A percentile compares a stretch with the other conserved stretches of the same genome.
phyloP scores from a whole-genome alignment of 352 stramenopile genomes.

The Phytopythium oedochilum region DNA sequence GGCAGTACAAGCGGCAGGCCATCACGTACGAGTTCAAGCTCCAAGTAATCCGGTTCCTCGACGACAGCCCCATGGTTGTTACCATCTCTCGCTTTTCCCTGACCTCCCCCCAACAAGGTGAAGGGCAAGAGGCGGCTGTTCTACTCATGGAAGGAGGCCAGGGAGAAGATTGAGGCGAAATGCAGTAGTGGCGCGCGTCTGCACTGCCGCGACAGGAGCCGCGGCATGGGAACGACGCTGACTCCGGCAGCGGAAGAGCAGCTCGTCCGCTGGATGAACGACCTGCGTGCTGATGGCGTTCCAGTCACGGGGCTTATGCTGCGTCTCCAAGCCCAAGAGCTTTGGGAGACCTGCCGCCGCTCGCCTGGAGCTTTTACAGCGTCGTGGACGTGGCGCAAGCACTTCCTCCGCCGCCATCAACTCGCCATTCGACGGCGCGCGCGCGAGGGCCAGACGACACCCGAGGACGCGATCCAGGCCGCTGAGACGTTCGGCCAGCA shows the following conservation, averaged over 20 bases:
- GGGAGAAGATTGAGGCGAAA: not conserved
- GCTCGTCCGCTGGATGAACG: not conserved
- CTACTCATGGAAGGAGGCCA: conserved; percentile 3
- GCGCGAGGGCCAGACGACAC: not conserved
- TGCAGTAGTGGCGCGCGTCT: not conserved
- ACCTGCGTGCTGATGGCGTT: not conserved
- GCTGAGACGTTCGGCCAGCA: not conserved
- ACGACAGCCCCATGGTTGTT: too few species aligned
- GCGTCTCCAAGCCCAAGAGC: not conserved
- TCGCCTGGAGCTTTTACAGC: not conserved
- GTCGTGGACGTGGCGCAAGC: not conserved
- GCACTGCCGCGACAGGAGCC: not conserved
- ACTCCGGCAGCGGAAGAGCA: not conserved
- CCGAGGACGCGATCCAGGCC: not conserved
- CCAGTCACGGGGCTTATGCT: not conserved
- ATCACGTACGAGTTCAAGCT: too few species aligned
- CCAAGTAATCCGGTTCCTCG: too few species aligned
- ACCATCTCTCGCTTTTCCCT: too few species aligned
- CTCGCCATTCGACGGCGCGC: not conserved
- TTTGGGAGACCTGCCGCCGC: not conserved
- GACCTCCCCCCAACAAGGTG: conserved; percentile 7
- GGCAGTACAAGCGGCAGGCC: too few species aligned
- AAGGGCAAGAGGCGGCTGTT: conserved; percentile 8
- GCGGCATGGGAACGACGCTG: not conserved
- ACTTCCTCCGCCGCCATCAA: not conserved